phyloP scores from a whole-genome alignment of 2,329 filamentous ascomycete genomes.

The Aspergillus latus region DNA sequence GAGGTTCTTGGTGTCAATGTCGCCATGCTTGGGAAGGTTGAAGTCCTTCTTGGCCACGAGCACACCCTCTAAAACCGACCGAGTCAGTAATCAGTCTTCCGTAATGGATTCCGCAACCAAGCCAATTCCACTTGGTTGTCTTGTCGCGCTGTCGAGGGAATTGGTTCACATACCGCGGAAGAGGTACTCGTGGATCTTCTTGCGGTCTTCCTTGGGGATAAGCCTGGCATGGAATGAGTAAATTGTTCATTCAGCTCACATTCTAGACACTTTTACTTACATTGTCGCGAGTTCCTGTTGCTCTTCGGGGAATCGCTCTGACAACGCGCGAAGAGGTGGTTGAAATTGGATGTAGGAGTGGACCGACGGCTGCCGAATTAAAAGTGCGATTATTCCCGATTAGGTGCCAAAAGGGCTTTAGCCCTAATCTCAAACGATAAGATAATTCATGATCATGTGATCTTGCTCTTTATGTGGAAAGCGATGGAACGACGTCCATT shows the following conservation, averaged over 20 bases:
- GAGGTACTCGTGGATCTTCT: slow-evolving; percentile 99
- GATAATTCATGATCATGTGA: slow-evolving; percentile 10
- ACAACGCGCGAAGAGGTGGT: slow-evolving; percentile 45
- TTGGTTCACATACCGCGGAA: slow-evolving; percentile 69
- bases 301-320: slow-evolving; percentile 55
- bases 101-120: neutral
- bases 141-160: slow-evolving; percentile 11
- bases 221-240: slow-evolving; percentile 60
- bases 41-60: slow-evolving; percentile 99
- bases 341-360: slow-evolving; percentile 38
- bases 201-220: slow-evolving; percentile 99
- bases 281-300: slow-evolving; percentile 57
- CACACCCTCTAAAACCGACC: slow-evolving; percentile 59
- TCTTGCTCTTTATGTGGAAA: too few species aligned
- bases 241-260: slow-evolving; percentile 1
- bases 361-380: slow-evolving; percentile 30
- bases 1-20: slow-evolving; percentile 99
- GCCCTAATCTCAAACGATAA: slow-evolving; percentile 28
- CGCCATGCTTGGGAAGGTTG: slow-evolving; percentile 95
- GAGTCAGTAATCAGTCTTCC: slow-evolving; percentile 17
- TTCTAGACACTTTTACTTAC: slow-evolving; percentile 31
- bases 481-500: too few species aligned
- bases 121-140: neutral
- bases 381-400: slow-evolving; percentile 40
- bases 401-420: slow-evolving; percentile 30